A percentile compares a stretch with the other conserved stretches of the same genome.
phyloP scores from a whole-genome alignment of 2,329 filamentous ascomycete species.

The Fusarium sp. region DNA sequence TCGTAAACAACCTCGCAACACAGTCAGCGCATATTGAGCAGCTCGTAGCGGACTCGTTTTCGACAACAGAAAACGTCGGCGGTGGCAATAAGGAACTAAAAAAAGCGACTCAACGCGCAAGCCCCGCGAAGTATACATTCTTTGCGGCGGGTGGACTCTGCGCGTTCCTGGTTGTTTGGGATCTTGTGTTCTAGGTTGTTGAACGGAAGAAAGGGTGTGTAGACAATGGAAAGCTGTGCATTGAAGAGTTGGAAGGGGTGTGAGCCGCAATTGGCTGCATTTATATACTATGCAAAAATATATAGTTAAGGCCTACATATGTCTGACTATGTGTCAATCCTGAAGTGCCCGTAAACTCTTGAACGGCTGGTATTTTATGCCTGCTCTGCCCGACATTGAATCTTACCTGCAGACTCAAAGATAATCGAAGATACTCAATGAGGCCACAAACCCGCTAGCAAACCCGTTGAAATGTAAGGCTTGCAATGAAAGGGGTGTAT shows the following conservation, averaged over 20 bases:
- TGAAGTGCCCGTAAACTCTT: too few species aligned
- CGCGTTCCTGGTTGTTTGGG: slow-evolving; percentile 80
- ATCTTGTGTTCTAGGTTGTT: slow-evolving; percentile 66
- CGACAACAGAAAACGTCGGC: slow-evolving; percentile 86
- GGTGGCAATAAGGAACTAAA: slow-evolving; percentile 93
- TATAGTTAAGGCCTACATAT: background rate
- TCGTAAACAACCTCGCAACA: slow-evolving; percentile 84
- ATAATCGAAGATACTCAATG: background rate
- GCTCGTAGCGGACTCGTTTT: slow-evolving; percentile 83
- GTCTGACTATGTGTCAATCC: background rate
- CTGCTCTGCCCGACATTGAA: background rate
- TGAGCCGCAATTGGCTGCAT: slow-evolving; percentile 2
- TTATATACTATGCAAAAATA: background rate
- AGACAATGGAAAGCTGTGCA: background rate
- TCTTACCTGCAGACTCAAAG: background rate
- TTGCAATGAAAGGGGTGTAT: background rate
- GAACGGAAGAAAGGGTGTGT: background rate
- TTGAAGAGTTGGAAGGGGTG: background rate
- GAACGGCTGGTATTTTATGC: background rate
- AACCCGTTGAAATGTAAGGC: background rate
- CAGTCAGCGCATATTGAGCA: slow-evolving; percentile 92
- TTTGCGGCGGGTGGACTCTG: slow-evolving; percentile 83
- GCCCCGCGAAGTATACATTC: slow-evolving; percentile 81
- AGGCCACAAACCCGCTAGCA: background rate
- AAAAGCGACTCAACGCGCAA: slow-evolving; percentile 77